Conservation (phyloP, 768 basidiomycete species). For the Coprinopsis cinerea region DNA sequence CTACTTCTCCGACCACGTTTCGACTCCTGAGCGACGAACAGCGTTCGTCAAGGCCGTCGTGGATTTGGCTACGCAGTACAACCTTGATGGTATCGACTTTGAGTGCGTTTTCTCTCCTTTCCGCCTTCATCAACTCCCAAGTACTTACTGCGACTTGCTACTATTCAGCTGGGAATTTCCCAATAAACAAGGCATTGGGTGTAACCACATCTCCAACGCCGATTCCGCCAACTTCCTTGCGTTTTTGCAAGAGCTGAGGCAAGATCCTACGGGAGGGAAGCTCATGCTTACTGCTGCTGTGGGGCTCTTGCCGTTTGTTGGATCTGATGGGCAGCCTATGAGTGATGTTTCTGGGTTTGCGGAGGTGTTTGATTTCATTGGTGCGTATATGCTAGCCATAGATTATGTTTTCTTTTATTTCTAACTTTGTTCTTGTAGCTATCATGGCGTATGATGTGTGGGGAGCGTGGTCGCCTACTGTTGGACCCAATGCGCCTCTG, state of each 20-base stretch:
- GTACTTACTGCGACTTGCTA: background rate
- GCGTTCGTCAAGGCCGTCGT: constrained; percentile 58
- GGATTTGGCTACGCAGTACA: constrained; percentile 41
- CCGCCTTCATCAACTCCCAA: background rate
- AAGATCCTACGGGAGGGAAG: constrained; percentile 35
- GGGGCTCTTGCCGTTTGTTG: constrained; percentile 34
- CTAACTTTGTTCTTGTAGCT: constrained; percentile 22
- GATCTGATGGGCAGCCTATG: constrained; percentile 53
- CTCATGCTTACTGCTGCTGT: constrained; percentile 53
- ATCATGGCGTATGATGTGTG: constrained; percentile 62
- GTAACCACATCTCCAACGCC: constrained; percentile 51
- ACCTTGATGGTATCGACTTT: constrained; percentile 55
- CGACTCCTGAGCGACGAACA: constrained; percentile 49
- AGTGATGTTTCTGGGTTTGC: constrained; percentile 69
- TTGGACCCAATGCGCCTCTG: constrained; percentile 84
- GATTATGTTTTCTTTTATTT: background rate
- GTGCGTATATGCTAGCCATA: constrained; percentile 18
- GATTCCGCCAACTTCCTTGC: constrained; percentile 78
- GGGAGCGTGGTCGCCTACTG: constrained; percentile 42
- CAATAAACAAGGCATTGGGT: constrained; percentile 55
- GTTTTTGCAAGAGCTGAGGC: constrained; percentile 70
- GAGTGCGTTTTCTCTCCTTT: constrained; percentile 28
- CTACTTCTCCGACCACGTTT: constrained; percentile 60
- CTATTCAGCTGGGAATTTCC: constrained; percentile 78
- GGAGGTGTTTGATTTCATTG: constrained; percentile 48